Percentiles rank a stretch among this genome's conserved stretches.
Conservation (phyloP, 371 early-diverging fungal genomes). For the Nematocida homosporus region DNA sequence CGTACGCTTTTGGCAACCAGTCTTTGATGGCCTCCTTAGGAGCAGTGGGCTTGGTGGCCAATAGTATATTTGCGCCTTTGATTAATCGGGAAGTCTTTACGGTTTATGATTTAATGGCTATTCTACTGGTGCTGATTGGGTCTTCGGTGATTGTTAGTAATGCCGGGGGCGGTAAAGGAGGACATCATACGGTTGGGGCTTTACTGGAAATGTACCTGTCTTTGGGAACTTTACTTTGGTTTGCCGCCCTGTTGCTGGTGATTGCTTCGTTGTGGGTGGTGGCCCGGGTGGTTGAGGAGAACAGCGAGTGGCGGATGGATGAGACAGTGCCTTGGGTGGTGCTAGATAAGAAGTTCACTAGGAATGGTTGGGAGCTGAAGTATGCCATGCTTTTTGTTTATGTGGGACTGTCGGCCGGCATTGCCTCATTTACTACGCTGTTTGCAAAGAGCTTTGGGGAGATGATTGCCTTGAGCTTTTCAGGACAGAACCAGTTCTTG, state of each 20-base stretch:
- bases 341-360: slow-evolving; percentile 61
- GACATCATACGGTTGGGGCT: slow-evolving; percentile 73
- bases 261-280: slow-evolving; percentile 69
- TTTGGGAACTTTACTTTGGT: slow-evolving; percentile 72
- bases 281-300: slow-evolving; percentile 72
- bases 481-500: slow-evolving; percentile 74
- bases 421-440: slow-evolving; percentile 77
- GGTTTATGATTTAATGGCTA: slow-evolving; percentile 73
- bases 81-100: slow-evolving; percentile 74
- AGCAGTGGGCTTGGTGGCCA: slow-evolving; percentile 75
- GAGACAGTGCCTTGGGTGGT: slow-evolving; percentile 28
- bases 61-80: slow-evolving; percentile 76
- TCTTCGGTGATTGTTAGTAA: slow-evolving; percentile 74
- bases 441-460: slow-evolving; percentile 78
- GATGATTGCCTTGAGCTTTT: slow-evolving; percentile 71
- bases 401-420: slow-evolving; percentile 70
- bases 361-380: slow-evolving; percentile 59
- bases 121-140: slow-evolving; percentile 74
- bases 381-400: slow-evolving; percentile 67
- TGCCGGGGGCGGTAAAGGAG: slow-evolving; percentile 68
- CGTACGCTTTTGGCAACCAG: slow-evolving; percentile 78
- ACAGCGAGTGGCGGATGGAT: slow-evolving; percentile 69
- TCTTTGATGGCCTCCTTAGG: slow-evolving; percentile 77
- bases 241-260: slow-evolving; percentile 70
- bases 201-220: slow-evolving; percentile 73